A percentile compares a stretch with the other conserved stretches of the same genome.
These are phyloP conservation scores for Bjerkandera adusta DNA, from an alignment of 1,284 basidiomycete species.

Conservation along the genomic window DNA sequence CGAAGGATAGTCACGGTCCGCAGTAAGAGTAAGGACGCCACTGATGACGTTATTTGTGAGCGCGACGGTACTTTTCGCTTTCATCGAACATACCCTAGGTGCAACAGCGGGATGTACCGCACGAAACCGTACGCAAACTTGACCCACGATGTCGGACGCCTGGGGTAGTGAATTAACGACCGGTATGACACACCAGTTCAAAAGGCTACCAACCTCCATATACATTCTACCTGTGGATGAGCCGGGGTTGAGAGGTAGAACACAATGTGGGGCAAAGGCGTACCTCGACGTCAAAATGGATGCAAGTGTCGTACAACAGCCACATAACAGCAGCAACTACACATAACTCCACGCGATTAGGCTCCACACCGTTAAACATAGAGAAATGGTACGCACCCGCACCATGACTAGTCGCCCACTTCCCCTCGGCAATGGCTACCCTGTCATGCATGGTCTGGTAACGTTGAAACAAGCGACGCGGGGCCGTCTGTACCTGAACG, in stretches of 20 bases:
- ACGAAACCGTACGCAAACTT: slow-evolving; percentile 16
- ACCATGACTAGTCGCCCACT: slow-evolving; percentile 3
- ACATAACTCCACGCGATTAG: not conserved
- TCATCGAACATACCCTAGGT: slow-evolving; percentile 3
- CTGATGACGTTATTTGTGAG: not conserved
- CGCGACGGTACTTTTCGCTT: not conserved
- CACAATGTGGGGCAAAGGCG: not conserved
- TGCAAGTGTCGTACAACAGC: slow-evolving; percentile 11
- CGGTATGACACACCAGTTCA: not conserved
- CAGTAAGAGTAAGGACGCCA: not conserved
- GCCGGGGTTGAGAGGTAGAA: not conserved
- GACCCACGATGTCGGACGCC: slow-evolving; percentile 7
- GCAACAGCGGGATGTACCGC: slow-evolving; percentile 10
- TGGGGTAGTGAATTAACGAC: not conserved
- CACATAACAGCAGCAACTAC: slow-evolving; percentile 14
- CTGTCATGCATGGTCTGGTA: not conserved
- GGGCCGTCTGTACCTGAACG: too few species aligned
- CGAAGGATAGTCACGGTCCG: not conserved
- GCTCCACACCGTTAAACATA: not conserved
- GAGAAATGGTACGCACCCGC: slow-evolving; percentile 2
- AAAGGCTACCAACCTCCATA: slow-evolving; percentile 11
- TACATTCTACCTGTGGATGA: slow-evolving; percentile 6
- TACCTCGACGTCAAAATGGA: slow-evolving; percentile 14
- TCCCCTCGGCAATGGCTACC: not conserved
- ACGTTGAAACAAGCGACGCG: too few species aligned